A percentile compares a stretch with the other conserved stretches of the same genome.
Conservation (phyloP, 768 basidiomycete genomes). For the Hericium erinaceus region DNA sequence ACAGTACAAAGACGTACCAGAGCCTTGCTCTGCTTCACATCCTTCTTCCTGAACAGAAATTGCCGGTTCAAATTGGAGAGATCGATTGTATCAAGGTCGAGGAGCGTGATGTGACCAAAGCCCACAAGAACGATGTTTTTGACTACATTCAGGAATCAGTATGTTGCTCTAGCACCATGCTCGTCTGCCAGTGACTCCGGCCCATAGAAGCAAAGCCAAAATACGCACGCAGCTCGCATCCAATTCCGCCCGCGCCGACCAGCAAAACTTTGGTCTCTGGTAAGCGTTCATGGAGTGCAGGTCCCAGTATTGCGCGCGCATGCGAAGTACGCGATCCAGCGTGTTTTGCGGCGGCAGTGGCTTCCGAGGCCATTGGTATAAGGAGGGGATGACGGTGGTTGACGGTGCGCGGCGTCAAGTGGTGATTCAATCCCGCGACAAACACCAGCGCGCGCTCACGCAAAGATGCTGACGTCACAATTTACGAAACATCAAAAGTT, state of each 20-base stretch:
- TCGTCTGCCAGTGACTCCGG: background rate
- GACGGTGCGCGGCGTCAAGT: too few species aligned
- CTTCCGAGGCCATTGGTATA: background rate
- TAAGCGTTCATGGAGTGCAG: constrained; percentile 53
- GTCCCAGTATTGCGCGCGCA: constrained; percentile 72
- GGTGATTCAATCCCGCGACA: background rate
- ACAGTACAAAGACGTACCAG: constrained; percentile 40
- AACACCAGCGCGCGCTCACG: too few species aligned
- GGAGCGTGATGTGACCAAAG: constrained; percentile 84
- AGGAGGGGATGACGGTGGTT: too few species aligned
- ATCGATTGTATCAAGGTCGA: constrained; percentile 98
- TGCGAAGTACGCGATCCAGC: constrained; percentile 28
- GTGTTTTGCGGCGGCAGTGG: background rate
- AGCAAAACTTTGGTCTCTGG: constrained; percentile 66
- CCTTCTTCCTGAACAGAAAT: constrained; percentile 94
- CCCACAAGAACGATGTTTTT: constrained; percentile 94
- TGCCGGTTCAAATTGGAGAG: constrained; percentile 95
- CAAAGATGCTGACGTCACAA: too few species aligned
- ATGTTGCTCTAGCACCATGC: background rate
- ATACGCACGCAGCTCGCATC: constrained; percentile 82
- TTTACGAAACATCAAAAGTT: too few species aligned
- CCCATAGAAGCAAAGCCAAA: background rate
- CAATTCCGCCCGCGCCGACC: constrained; percentile 95
- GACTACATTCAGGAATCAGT: constrained; percentile 37
- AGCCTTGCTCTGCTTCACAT: constrained; percentile 95